Base-by-base conservation (phyloP, 1,139 yeast genomes). In the Cylindricascospora bacillispora region DNA sequence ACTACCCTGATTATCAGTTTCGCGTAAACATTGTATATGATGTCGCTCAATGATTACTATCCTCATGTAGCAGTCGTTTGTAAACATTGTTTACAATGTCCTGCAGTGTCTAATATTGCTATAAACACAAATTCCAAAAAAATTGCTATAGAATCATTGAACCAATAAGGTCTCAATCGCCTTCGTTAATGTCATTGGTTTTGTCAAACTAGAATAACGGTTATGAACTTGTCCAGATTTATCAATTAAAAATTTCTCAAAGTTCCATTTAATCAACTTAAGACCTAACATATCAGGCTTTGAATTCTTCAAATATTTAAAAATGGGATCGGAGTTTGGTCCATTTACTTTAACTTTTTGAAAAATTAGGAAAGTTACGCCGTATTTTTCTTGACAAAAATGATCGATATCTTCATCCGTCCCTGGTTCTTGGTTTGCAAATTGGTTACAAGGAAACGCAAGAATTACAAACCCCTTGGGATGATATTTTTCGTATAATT, bases 361-460 rank as follows among this genome's bases (percentile, higher is more conserved):
- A 67, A 85, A 63, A 18, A 86, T 68, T 15, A 56, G 59, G 42
- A 56, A 57, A n/a, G 77, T 62, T 24, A 81, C 92, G 6, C 78
- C 76, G 51, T 64, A 83, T 43, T 67, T 67, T 29, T 57, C 39
- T 28, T 69, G 62, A 43, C 85, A 76, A 46, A 66, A 68, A 25
- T 56, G 48, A 6, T 66, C 69, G 32, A 81, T 74, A 39, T 73
- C 69, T 26, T 61, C 65, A 24, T 70, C 72, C 5, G 67, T 52
- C 2, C 70, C 70, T 4, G 93, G 92, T 47, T 83, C 93, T 57
- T 85, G 93, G 43, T 66, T 67, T 13, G 77, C 80, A 49, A 86
- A 85, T 54, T 85, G 95, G 52, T 75, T 73, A 51, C 82, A 73
- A 35, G 95, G 95, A 69, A 85, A 85, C 0, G 92, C 95, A 27